Evolutionary conservation across 176 grass and related monocot species (phyloP), one percentile per base, ranked within the genome.

Genomic region (Rhynchospora pubera): DNA sequence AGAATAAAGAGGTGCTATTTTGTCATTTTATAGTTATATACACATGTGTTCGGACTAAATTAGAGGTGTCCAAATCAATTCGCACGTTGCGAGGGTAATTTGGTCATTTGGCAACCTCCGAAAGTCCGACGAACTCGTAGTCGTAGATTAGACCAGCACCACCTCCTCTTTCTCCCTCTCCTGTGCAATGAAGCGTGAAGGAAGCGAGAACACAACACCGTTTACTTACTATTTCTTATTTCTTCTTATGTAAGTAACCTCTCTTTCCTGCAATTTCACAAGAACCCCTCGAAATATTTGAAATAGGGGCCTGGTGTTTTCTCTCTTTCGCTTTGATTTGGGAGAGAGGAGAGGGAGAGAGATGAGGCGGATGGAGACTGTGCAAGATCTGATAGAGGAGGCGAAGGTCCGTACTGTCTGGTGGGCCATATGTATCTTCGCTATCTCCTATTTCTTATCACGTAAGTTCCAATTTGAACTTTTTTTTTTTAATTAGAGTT

Each of bases 361-460:
- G 30, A 90, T 87, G 93, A 87, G 69, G 86, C 65, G 89, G 84
- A 95, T 99, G 91, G 84, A 83, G 84, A 91, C 85, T 65, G 65
- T 99, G 79, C 92, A 91, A 45, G 96, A 99, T 95, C 89, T 99
- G 87, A 91, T 99, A 73, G 96, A 99, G 86, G 96, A 99, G 91
- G 89, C 69, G 5, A 99, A 95, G 89, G 63, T 87, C 71, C 96
- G 96, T 46, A 93, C 96, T 53, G 85, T 95, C 13, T 89, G 81
- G 48, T 99, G 96, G 96, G 96, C 79, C 26, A 86, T 99, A 80
- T 90, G 96, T 91, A 63, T 92, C 86, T 99, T 95, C 81, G 87
- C 91, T 79, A 83, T 99, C 87, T 86, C 87, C 84, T 99, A 95
- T 89, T 81, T 93, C 82, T 85, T 99, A 76, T 88, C 96, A 16